Evolutionary conservation across 2,329 filamentous ascomycete species (phyloP).

Genomic region (Lachnellula occidentalis): DNA sequence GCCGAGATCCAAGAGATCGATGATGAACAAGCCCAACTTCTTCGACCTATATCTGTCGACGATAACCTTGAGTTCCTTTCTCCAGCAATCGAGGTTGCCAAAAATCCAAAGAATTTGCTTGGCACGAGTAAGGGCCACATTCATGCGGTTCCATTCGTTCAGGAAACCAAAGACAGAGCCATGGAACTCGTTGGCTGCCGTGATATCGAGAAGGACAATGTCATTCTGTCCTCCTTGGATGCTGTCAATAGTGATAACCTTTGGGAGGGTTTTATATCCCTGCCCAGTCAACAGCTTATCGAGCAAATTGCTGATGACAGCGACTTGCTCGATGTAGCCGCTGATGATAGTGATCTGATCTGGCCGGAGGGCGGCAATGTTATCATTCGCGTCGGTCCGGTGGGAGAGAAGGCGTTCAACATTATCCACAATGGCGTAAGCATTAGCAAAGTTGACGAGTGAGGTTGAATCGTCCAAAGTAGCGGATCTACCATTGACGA

Average conservation of each 20-base stretch:
- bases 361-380: constrained; percentile 7
- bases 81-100: constrained; percentile 11
- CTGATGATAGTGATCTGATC: too few species aligned
- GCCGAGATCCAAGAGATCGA: constrained; percentile 5
- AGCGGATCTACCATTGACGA: neutral
- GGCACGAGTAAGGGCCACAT: constrained; percentile 12
- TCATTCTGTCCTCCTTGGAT: constrained; percentile 7
- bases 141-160: constrained; percentile 9
- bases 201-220: constrained; percentile 5
- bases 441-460: constrained; percentile 10
- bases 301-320: constrained; percentile 1
- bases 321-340: constrained; percentile 1
- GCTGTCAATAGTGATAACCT: constrained; percentile 7
- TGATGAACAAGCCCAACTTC: constrained; percentile 3
- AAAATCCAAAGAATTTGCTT: constrained; percentile 4
- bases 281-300: neutral
- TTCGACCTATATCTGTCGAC: neutral
- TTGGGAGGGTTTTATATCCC: neutral
- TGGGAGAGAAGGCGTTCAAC: neutral
- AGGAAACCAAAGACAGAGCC: constrained; percentile 6
- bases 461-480: neutral
- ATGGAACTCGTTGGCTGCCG: constrained; percentile 3
- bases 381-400: neutral
- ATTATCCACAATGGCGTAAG: constrained; percentile 2
- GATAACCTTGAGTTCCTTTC: neutral